Evolutionary conservation across 225 moss, liverwort and hornwort species (phyloP).

Genomic region (Marchantia paleacea): DNA sequence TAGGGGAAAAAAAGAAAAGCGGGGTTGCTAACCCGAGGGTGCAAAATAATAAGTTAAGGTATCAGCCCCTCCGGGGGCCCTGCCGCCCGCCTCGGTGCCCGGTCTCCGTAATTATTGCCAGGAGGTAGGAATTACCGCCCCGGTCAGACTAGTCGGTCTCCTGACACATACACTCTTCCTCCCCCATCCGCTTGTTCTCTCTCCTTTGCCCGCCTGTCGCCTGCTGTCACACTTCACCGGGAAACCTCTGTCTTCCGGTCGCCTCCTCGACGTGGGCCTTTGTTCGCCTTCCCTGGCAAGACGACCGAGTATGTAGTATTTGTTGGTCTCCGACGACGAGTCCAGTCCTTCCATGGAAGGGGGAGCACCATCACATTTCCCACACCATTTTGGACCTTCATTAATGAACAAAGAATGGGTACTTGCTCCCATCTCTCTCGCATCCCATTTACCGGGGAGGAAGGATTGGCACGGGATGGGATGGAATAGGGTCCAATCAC

Average conservation of each 20-base stretch:
- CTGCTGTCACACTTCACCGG: conserved; percentile 38
- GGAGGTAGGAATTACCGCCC: conserved; percentile 41
- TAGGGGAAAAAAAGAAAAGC: conserved; percentile 20
- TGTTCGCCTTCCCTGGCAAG: conserved; percentile 4
- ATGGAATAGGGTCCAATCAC: conserved; percentile 1
- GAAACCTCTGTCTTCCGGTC: conserved; percentile 18
- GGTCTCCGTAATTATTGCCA: conserved; percentile 37
- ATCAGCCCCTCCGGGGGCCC: conserved; percentile 21
- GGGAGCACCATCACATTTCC: conserved; percentile 27
- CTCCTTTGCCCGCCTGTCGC: conserved; percentile 10
- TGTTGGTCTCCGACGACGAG: not conserved
- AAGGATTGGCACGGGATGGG: not conserved
- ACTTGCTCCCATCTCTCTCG: conserved; percentile 1
- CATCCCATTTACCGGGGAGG: conserved; percentile 17
- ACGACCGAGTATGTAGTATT: conserved; percentile 3
- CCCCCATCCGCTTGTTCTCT: conserved; percentile 5
- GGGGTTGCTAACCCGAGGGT: conserved; percentile 11
- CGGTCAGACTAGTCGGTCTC: conserved; percentile 30
- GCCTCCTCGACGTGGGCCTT: conserved; percentile 7
- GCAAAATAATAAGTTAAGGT: conserved; percentile 33
- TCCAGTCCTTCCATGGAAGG: conserved; percentile 11
- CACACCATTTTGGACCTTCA: conserved; percentile 18
- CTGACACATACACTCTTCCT: conserved; percentile 6
- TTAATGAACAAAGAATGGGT: conserved; percentile 4
- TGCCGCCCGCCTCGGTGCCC: conserved; percentile 33